Conservation (phyloP, 106 monocot genomes). For the Dioscorea alata region DNA sequence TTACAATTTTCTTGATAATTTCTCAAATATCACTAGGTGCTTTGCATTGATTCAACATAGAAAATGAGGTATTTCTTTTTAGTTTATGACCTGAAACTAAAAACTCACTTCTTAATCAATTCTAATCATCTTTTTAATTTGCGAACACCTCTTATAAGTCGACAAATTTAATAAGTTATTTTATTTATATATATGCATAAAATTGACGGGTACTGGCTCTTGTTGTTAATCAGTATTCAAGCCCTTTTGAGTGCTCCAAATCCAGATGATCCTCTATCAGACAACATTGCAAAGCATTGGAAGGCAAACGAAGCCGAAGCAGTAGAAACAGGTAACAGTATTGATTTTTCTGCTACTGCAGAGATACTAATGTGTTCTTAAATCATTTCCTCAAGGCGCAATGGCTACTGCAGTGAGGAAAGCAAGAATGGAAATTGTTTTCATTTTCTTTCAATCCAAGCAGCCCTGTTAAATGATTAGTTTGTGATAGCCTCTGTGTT, state of each 20-base stretch:
- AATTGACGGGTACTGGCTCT: neutral
- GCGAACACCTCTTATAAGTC: neutral
- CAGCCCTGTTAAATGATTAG: neutral
- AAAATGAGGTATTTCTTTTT: neutral
- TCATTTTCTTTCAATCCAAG: too few relatives aligned
- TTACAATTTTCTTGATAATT: too few relatives aligned
- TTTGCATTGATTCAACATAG: too few relatives aligned
- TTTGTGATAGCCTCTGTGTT: neutral
- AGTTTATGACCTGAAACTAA: neutral
- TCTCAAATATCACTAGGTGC: too few relatives aligned
- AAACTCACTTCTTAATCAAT: neutral
- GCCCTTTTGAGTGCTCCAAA: slow-evolving; percentile 96
- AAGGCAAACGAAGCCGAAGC: slow-evolving; percentile 93
- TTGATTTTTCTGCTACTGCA: neutral
- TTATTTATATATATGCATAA: neutral
- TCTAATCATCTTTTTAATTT: neutral
- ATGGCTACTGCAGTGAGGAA: too few relatives aligned
- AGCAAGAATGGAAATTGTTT: too few relatives aligned
- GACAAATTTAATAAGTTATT: neutral
- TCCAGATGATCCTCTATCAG: slow-evolving; percentile 94
- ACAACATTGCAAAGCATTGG: slow-evolving; percentile 97
- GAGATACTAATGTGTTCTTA: neutral
- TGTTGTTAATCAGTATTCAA: slow-evolving; percentile 52
- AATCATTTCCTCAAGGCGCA: too few relatives aligned
- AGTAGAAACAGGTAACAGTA: slow-evolving; percentile 80